Conservation (phyloP, 169 alveolate species). For the Fabrea salina region DNA sequence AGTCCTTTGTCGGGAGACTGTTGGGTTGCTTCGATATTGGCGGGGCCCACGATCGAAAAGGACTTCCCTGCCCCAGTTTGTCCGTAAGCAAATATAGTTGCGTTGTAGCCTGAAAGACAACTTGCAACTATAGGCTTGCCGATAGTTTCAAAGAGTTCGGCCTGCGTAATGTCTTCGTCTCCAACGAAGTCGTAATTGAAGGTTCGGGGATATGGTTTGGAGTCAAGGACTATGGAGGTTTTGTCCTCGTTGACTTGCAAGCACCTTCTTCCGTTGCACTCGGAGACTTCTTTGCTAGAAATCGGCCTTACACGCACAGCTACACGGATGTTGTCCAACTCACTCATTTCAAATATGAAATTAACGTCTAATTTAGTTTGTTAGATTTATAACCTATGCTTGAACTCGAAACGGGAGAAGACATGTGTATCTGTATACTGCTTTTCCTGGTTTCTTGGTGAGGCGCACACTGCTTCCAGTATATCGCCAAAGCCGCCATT, state of each 20-base stretch:
- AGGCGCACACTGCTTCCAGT: background rate
- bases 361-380: too few species aligned
- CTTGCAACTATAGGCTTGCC: constrained; percentile 35
- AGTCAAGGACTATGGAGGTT: constrained; percentile 15
- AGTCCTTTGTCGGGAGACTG: constrained; percentile 42
- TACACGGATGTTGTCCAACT: constrained; percentile 40
- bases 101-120: constrained; percentile 55
- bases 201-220: constrained; percentile 28
- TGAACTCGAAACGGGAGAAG: too few species aligned
- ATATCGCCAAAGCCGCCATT: background rate
- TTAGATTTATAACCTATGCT: too few species aligned
- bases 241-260: constrained; percentile 1
- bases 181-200: constrained; percentile 41
- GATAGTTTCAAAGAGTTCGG: constrained; percentile 30
- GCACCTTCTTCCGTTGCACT: background rate
- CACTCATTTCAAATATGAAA: too few species aligned
- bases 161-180: constrained; percentile 26
- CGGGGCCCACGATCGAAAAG: constrained; percentile 59
- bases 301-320: constrained; percentile 49
- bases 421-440: too few species aligned
- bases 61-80: constrained; percentile 73
- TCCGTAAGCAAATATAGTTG: constrained; percentile 65
- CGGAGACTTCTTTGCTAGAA: constrained; percentile 25
- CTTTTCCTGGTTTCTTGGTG: too few species aligned
- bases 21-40: background rate